phyloP scores from a whole-genome alignment of 2,329 filamentous ascomycete species.

The Clonostachys sp. region DNA sequence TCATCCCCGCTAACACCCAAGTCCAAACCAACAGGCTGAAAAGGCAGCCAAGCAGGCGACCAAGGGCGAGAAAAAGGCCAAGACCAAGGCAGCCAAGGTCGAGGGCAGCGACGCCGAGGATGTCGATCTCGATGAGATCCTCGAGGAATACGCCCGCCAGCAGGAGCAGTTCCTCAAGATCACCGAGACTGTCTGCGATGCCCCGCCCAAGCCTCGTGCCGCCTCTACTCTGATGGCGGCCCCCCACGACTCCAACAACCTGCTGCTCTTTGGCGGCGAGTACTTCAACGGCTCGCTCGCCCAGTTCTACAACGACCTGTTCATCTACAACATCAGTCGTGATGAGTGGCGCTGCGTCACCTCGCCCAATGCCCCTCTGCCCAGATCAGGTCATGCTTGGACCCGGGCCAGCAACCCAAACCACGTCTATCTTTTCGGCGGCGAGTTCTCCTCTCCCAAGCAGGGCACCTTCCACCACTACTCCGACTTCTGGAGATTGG shows the following conservation, averaged over 20 bases:
- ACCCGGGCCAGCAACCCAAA: slow-evolving; percentile 81
- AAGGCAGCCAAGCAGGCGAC: slow-evolving; percentile 78
- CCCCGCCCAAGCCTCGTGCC: slow-evolving; percentile 71
- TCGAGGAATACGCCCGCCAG: slow-evolving; percentile 87
- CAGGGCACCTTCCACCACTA: slow-evolving; percentile 99
- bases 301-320: slow-evolving; percentile 62
- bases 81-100: slow-evolving; percentile 62
- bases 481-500: slow-evolving; percentile 95
- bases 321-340: slow-evolving; percentile 71
- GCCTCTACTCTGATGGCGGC: slow-evolving; percentile 81
- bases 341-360: slow-evolving; percentile 91
- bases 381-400: slow-evolving; percentile 91
- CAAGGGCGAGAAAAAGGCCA: slow-evolving; percentile 84
- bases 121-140: slow-evolving; percentile 85
- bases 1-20: background rate
- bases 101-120: slow-evolving; percentile 89
- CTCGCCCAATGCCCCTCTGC: slow-evolving; percentile 85
- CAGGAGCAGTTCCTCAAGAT: slow-evolving; percentile 94
- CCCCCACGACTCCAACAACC: slow-evolving; percentile 79
- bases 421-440: slow-evolving; percentile 88
- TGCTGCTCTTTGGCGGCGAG: slow-evolving; percentile 92
- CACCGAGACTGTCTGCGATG: slow-evolving; percentile 70
- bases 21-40: slow-evolving; percentile 36
- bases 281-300: slow-evolving; percentile 91
- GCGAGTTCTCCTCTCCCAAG: slow-evolving; percentile 94